Conservation (phyloP, 2,329 filamentous ascomycete species). For the Diplodia intermedia region DNA sequence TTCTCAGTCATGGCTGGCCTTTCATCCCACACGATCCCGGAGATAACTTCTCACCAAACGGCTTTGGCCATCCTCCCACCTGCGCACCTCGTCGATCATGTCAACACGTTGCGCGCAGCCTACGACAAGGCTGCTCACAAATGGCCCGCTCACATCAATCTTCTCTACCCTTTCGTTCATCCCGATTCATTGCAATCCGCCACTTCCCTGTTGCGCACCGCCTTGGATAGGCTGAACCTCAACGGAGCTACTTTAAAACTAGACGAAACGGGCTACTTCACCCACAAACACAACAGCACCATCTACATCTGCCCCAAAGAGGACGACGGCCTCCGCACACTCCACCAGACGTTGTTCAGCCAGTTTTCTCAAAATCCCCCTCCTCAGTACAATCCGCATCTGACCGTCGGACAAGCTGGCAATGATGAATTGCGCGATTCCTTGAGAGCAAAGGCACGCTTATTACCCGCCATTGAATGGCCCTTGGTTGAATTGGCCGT, state of each 20-base stretch:
- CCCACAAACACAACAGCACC: conserved; percentile 59
- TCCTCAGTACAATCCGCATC: conserved; percentile 55
- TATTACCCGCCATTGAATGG: conserved; percentile 60
- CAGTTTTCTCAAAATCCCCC: conserved; percentile 38
- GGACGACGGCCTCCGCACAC: not conserved
- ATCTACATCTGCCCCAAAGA: conserved; percentile 39
- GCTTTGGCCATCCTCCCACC: conserved; percentile 68
- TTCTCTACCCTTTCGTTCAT: conserved; percentile 70
- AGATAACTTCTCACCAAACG: conserved; percentile 60
- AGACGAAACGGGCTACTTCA: conserved; percentile 56
- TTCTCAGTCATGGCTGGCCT: not conserved
- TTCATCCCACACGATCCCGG: not conserved
- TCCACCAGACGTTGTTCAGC: conserved; percentile 43
- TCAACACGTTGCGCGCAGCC: conserved; percentile 64
- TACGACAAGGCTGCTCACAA: conserved; percentile 67
- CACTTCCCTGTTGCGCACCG: conserved; percentile 49
- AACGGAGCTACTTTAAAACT: conserved; percentile 41
- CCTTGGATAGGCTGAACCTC: conserved; percentile 37
- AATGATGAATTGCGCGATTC: conserved; percentile 57
- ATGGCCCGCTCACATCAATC: conserved; percentile 72
- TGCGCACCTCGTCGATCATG: conserved; percentile 52
- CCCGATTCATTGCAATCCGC: conserved; percentile 56
- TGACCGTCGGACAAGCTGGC: conserved; percentile 67
- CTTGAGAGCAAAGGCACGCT: conserved; percentile 60
- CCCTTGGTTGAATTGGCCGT: conserved; percentile 58